Conservation (phyloP, 352 stramenopile genomes). For the Globisporangium canariense region DNA sequence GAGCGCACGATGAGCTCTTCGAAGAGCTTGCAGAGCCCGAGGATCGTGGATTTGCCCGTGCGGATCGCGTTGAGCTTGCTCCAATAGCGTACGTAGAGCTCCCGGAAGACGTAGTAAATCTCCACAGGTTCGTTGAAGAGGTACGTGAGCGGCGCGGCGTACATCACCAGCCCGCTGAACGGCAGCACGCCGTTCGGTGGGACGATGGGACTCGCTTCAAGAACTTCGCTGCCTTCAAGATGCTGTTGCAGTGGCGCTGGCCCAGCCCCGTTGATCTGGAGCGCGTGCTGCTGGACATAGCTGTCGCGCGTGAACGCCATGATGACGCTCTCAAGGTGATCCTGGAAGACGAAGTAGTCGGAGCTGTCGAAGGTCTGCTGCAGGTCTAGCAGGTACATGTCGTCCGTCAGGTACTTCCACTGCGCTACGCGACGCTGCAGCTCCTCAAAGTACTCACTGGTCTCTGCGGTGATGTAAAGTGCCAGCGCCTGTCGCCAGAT, state of each 20-base stretch:
- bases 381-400: slow-evolving; percentile 82
- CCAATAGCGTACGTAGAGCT: slow-evolving; percentile 79
- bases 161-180: slow-evolving; percentile 73
- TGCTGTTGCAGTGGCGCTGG: not conserved
- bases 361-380: slow-evolving; percentile 71
- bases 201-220: slow-evolving; percentile 19
- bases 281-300: slow-evolving; percentile 37
- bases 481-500: slow-evolving; percentile 63
- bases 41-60: slow-evolving; percentile 47
- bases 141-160: slow-evolving; percentile 66
- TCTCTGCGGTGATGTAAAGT: slow-evolving; percentile 27
- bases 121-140: slow-evolving; percentile 59
- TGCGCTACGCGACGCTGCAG: slow-evolving; percentile 33
- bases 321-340: slow-evolving; percentile 63
- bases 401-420: slow-evolving; percentile 60
- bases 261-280: slow-evolving; percentile 53
- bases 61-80: slow-evolving; percentile 70
- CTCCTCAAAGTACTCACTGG: slow-evolving; percentile 43
- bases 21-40: slow-evolving; percentile 73
- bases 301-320: slow-evolving; percentile 71
- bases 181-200: slow-evolving; percentile 69
- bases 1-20: slow-evolving; percentile 57
- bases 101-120: slow-evolving; percentile 75
- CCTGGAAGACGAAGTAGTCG: slow-evolving; percentile 84
- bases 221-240: not conserved